Conservation (phyloP, 148 eudicot genomes). For the Oxyria digyna region DNA sequence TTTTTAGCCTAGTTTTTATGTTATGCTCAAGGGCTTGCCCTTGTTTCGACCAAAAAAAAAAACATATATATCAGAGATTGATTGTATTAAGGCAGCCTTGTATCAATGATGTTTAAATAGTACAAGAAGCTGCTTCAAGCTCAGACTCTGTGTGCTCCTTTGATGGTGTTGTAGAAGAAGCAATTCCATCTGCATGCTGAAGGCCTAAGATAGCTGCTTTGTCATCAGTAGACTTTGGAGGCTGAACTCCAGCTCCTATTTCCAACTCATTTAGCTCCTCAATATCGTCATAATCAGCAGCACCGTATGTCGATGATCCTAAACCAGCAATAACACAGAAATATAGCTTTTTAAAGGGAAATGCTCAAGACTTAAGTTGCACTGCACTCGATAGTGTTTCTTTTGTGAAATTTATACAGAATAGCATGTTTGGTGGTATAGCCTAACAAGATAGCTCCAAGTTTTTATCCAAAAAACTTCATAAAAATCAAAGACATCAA, state of each 20-base stretch:
- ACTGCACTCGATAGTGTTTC: not conserved
- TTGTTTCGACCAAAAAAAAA: too few species aligned
- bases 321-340: constrained; percentile 5
- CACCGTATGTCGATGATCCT: constrained; percentile 33
- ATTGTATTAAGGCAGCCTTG: too few species aligned
- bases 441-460: too few species aligned
- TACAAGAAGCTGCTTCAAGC: constrained; percentile 3
- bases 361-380: not conserved
- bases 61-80: too few species aligned
- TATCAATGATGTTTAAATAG: not conserved
- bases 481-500: too few species aligned
- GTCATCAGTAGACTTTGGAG: constrained; percentile 13
- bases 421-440: not conserved
- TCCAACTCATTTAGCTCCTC: constrained; percentile 57
- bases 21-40: too few species aligned
- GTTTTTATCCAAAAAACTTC: too few species aligned
- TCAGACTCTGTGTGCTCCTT: not conserved
- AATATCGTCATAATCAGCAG: constrained; percentile 45
- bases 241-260: constrained; percentile 19
- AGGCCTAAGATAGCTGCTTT: constrained; percentile 36
- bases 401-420: not conserved
- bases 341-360: not conserved
- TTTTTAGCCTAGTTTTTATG: too few species aligned
- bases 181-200: constrained; percentile 15
- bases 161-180: not conserved